A percentile compares a stretch with the other conserved stretches of the same genome.
Conservation (phyloP, 768 basidiomycete genomes). For the Coprinellus aureogranulatus region DNA sequence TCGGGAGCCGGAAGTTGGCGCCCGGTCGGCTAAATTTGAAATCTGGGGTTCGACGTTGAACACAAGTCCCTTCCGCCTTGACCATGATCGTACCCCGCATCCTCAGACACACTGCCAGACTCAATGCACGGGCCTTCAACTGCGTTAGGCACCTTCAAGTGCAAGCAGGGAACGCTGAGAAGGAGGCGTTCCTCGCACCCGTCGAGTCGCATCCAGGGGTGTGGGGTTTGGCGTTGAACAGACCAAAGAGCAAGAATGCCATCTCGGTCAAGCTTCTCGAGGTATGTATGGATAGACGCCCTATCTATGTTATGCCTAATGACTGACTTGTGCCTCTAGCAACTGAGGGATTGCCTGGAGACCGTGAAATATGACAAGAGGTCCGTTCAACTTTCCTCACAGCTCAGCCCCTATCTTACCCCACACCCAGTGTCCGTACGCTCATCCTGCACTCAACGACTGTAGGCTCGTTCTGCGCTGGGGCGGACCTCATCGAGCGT, state of each 20-base stretch:
- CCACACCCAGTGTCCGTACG: constrained; percentile 57
- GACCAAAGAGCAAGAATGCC: constrained; percentile 84
- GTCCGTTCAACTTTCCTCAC: constrained; percentile 30
- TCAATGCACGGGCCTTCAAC: too few species aligned
- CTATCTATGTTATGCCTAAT: background rate
- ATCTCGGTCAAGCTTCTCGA: constrained; percentile 72
- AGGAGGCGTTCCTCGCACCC: constrained; percentile 51
- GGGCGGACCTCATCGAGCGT: constrained; percentile 85
- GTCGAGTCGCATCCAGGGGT: constrained; percentile 60
- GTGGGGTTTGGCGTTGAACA: constrained; percentile 72
- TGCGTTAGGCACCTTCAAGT: too few species aligned
- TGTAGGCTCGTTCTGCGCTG: constrained; percentile 82
- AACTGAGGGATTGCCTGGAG: constrained; percentile 69
- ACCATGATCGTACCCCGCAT: too few species aligned
- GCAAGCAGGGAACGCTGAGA: constrained; percentile 8
- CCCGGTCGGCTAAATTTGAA: too few species aligned
- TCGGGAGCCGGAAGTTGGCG: too few species aligned
- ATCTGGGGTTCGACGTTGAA: too few species aligned
- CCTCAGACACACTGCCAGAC: too few species aligned
- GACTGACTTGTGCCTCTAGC: constrained; percentile 36
- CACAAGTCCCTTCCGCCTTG: too few species aligned
- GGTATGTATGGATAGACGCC: constrained; percentile 33
- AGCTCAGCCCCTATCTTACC: constrained; percentile 5
- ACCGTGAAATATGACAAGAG: constrained; percentile 63
- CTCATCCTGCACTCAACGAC: constrained; percentile 82